A percentile compares a stretch with the other conserved stretches of the same genome.
phyloP scores from a whole-genome alignment of 148 eudicot genomes.

The Chenopodium album region DNA sequence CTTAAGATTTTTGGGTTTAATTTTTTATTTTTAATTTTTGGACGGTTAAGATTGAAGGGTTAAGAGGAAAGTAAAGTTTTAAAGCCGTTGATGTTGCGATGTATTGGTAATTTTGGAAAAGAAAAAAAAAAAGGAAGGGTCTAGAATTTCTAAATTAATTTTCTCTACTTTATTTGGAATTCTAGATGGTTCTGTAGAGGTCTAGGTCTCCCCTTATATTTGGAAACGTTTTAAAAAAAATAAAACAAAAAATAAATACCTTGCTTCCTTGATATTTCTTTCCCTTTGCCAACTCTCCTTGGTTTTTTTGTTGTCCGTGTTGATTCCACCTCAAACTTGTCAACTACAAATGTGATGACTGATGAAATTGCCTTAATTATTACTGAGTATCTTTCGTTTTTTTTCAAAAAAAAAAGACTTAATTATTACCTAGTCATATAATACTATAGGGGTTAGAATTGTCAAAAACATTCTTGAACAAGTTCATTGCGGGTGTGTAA shows the following conservation, averaged over 20 bases:
- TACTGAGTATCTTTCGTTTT: too few species aligned
- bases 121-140: slow-evolving; percentile 3
- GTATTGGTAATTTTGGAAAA: neutral
- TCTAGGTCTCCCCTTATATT: neutral
- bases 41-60: slow-evolving; percentile 26
- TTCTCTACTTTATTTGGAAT: neutral
- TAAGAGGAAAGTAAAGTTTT: neutral
- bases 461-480: too few species aligned
- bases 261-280: neutral
- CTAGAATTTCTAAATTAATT: slow-evolving; percentile 17
- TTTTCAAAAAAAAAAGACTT: too few species aligned
- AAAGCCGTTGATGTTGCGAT: slow-evolving; percentile 14
- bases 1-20: neutral
- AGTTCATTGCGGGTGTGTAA: too few species aligned
- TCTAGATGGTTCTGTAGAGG: slow-evolving; percentile 27
- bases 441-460: too few species aligned
- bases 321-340: neutral
- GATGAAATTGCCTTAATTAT: too few species aligned
- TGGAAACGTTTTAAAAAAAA: neutral
- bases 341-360: neutral
- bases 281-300: neutral
- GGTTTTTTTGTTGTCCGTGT: neutral
- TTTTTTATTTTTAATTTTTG: neutral
- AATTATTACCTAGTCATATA: too few species aligned
- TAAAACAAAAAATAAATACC: neutral